phyloP scores from a whole-genome alignment of 2,329 filamentous ascomycete genomes.

The Ophiostoma novo-ulmi region DNA sequence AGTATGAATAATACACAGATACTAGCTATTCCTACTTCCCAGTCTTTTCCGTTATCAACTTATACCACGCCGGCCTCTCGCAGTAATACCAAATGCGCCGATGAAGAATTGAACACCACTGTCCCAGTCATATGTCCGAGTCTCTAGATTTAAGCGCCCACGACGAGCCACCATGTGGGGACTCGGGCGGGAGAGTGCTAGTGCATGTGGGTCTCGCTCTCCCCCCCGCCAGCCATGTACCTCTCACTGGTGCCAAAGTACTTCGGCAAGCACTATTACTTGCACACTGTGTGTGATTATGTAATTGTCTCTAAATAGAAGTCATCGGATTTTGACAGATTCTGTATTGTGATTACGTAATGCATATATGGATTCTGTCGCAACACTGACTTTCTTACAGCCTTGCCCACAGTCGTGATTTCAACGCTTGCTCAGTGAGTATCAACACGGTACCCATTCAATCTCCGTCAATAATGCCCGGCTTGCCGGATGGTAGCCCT shows the following conservation, averaged over 20 bases:
- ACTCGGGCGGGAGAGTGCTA: not conserved
- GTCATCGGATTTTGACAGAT: too few relatives aligned
- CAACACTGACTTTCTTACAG: not conserved
- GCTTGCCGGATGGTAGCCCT: not conserved
- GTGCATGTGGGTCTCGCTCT: not conserved
- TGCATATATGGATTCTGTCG: not conserved
- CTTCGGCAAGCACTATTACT: not conserved
- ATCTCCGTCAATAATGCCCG: not conserved
- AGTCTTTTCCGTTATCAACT: too few relatives aligned
- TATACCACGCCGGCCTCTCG: too few relatives aligned
- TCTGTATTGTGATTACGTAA: not conserved
- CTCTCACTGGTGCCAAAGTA: not conserved
- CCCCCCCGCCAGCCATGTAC: not conserved
- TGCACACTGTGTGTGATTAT: not conserved
- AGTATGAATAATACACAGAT: too few relatives aligned
- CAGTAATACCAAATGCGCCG: not conserved
- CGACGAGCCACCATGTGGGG: not conserved
- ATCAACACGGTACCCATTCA: not conserved
- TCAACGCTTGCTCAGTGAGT: not conserved
- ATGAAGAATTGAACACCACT: too few relatives aligned
- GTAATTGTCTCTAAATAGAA: not conserved
- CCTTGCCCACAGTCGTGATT: not conserved
- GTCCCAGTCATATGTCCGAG: too few relatives aligned
- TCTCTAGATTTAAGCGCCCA: constrained; percentile 2
- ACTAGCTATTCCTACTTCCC: too few relatives aligned